Base-by-base conservation (phyloP, 306 rosid genomes). In the Glycine soja region DNA sequence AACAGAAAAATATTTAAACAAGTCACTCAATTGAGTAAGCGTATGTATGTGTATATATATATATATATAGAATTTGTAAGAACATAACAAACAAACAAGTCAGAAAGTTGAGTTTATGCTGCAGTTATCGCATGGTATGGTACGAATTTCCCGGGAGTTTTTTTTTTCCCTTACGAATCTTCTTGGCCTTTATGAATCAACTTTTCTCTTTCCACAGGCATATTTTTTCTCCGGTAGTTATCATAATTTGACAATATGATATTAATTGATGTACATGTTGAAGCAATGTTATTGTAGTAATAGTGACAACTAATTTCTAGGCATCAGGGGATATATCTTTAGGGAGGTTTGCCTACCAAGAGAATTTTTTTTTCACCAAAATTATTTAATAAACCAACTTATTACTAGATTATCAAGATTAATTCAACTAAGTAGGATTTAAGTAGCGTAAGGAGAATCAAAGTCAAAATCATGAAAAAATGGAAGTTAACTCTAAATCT, bases 101-200 rank as follows among this genome's bases (percentile, higher is more conserved):
- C 32, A 42, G 32, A 66, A 15, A 40, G 8, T 42, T 15, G 52
- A 66, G 52, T 66, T 66, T 40, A 38, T 43, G 43, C 54, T 4
- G 8, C 38, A 45, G 53, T 67, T 67, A 16, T 43, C 0, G 53
- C 18, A 67, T 67, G n/a, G 36, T 10, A 2, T 8, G 34, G n/a
- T 43, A 43, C 53, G 10, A 67, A 43, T 15, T 67, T 67, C 32
- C 52, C 0, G 12, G 51, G 72, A 42, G 7, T 42, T 67, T 15
- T 67, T 4, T 40, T n/a, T 5, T 42, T 5, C 7, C 43, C 46
- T 42, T 42, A 43, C 45, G 56, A 45, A 45, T 69, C 74, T 69
- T 69, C 74, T 69, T 69, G 56, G 40, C 56, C 56, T 67, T 67
- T 67, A 67, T 67, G 72, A 67, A 9, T 4, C 34, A 67, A 42